Evolutionary conservation across 192 early-diverging fungal species (phyloP), one percentile per base, ranked within the genome.

Genomic region (Coemansia sp.): DNA sequence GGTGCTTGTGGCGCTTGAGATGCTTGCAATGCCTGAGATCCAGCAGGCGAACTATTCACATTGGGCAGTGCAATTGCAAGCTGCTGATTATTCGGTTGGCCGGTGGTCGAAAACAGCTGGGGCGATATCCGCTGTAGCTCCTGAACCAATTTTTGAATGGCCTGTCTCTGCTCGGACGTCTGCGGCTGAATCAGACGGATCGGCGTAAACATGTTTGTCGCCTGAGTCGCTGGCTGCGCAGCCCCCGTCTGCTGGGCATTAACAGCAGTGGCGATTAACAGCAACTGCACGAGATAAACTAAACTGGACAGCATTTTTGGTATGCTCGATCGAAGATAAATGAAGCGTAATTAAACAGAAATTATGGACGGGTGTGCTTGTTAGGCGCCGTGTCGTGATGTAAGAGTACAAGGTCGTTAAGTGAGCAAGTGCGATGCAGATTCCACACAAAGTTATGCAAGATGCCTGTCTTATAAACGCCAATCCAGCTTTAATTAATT

Each of bases 171-270:
- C 35, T 78, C 75, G 14, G 66, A 55, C 2, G 67, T 71, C 35
- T 78, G 75, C 3, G 75, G 47, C 60, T 78, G 75, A 45, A 78
- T 78, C 13, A 78, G 55, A 7, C 75, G 65, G 55, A 78, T 69
- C 13, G 75, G 75, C n/a, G 75, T 68, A 49, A 76, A 71, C 16
- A 60, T 43, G 45, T 51, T 59, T 20, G 66, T 54, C 12, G 55
- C 29, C 3, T 45, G 59, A 11, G 26, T 20, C 6, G 13, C 58
- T 18, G 59, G 43, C 47, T 23, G 59, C 49, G 22, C 2, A 8
- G 59, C 26, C 16, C 20, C 26, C 1, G 24, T 29, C 29, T 66
- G 56, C 38, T 54, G 52, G 22, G 22, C 57, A 16, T 18, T 32
- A 35, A 13, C 65, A 39, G 41, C 39, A 18, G 35, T 43, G 27